A percentile compares a stretch with the other conserved stretches of the same genome.
phyloP scores from a whole-genome alignment of 2,329 filamentous ascomycete species.

The Phaeosphaeria sp. region DNA sequence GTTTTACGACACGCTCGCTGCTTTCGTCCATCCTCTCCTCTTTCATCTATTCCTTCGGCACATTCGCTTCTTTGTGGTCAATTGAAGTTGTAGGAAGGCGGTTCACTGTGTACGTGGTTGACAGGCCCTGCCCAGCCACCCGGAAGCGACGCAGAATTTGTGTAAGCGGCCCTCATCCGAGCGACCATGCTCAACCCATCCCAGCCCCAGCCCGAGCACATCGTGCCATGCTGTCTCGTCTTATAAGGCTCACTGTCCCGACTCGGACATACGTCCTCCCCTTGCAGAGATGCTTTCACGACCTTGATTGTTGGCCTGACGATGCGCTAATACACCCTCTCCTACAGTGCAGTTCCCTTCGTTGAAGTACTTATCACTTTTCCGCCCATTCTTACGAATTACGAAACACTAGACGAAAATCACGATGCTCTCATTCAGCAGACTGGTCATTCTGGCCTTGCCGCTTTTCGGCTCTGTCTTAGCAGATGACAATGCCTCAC shows the following conservation, averaged over 20 bases:
- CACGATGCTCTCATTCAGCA: slow-evolving; percentile 42
- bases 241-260: slow-evolving; percentile 10
- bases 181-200: background rate
- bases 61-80: background rate
- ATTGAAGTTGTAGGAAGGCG: background rate
- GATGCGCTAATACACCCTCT: slow-evolving; percentile 26
- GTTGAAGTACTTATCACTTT: slow-evolving; percentile 9
- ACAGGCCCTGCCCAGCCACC: slow-evolving; percentile 5
- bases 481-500: slow-evolving; percentile 26
- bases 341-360: slow-evolving; percentile 18
- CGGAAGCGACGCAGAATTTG: slow-evolving; percentile 13
- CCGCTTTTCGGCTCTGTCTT: slow-evolving; percentile 36
- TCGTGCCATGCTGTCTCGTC: background rate
- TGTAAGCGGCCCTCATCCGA: slow-evolving; percentile 16
- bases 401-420: background rate
- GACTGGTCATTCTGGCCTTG: slow-evolving; percentile 38
- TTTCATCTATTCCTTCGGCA: background rate
- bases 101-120: slow-evolving; percentile 1
- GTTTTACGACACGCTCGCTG: background rate
- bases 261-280: slow-evolving; percentile 13
- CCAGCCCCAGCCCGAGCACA: background rate
- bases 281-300: slow-evolving; percentile 8
- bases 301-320: slow-evolving; percentile 10
- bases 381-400: background rate
- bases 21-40: background rate